Evolutionary conservation across 148 eudicot genomes (phyloP).

Genomic region (Spergularia marina): DNA sequence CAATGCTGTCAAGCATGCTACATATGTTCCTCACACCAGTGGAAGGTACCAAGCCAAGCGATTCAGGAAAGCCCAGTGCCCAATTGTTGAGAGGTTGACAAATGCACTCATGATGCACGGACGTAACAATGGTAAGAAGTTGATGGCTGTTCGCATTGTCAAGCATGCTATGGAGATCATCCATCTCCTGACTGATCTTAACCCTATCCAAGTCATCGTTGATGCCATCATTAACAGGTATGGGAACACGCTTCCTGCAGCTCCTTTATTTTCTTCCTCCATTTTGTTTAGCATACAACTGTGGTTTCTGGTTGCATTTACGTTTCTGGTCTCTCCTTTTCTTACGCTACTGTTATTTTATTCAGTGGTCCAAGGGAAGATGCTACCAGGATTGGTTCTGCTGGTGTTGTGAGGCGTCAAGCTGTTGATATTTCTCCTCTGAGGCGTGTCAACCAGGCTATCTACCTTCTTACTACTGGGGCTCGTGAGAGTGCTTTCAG

Average conservation of each 20-base stretch:
- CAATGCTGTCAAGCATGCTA: slow-evolving; percentile 28
- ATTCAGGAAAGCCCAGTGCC: slow-evolving; percentile 38
- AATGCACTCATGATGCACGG: slow-evolving; percentile 41
- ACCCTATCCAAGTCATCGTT: slow-evolving; percentile 33
- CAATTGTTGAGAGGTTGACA: slow-evolving; percentile 36
- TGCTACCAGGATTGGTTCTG: slow-evolving; percentile 40
- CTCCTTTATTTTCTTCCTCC: not conserved
- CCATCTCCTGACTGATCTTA: slow-evolving; percentile 31
- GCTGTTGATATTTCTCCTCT: slow-evolving; percentile 41
- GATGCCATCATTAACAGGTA: slow-evolving; percentile 40
- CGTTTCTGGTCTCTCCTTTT: not conserved
- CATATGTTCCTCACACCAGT: slow-evolving; percentile 34
- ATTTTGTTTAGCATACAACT: not conserved
- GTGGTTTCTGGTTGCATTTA: not conserved
- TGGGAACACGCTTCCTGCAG: too few species aligned
- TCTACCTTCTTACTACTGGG: slow-evolving; percentile 33
- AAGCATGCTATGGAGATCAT: slow-evolving; percentile 41
- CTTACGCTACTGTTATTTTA: not conserved
- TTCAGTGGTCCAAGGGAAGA: slow-evolving; percentile 37
- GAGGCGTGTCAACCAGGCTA: slow-evolving; percentile 38
- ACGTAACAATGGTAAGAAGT: slow-evolving; percentile 35
- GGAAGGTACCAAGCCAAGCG: slow-evolving; percentile 36
- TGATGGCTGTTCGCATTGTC: slow-evolving; percentile 35
- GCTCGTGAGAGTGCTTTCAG: slow-evolving; percentile 43
- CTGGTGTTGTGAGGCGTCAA: slow-evolving; percentile 44